Conservation (phyloP, 2,329 filamentous ascomycete genomes). For the Endoconidiophora polonica region DNA sequence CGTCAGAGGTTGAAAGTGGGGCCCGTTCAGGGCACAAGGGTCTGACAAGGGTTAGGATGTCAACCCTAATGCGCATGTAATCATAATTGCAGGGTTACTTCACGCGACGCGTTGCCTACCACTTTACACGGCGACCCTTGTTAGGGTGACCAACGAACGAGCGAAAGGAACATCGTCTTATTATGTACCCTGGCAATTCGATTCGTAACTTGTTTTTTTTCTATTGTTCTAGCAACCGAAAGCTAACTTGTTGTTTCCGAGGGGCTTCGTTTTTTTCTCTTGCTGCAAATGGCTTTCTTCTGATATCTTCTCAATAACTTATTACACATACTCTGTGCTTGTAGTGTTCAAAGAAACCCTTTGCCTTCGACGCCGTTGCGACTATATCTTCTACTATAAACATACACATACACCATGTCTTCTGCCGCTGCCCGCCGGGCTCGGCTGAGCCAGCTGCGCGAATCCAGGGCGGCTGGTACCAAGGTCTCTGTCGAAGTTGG, state of each 20-base stretch:
- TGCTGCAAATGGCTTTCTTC: no score
- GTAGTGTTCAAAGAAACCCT: not conserved
- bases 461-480: conserved; percentile 75
- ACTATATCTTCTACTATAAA: no score
- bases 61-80: not conserved
- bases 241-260: no score
- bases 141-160: not conserved
- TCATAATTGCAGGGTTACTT: no score
- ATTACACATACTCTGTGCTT: not conserved
- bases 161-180: not conserved
- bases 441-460: conserved; percentile 62
- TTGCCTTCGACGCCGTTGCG: not conserved
- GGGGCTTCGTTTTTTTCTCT: not conserved
- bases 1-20: conserved; percentile 8
- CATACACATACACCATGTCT: conserved; percentile 21
- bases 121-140: conserved; percentile 9
- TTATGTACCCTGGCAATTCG: not conserved
- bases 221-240: not conserved
- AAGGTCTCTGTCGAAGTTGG: conserved; percentile 78
- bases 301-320: no score
- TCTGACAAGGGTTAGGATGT: not conserved
- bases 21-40: not conserved
- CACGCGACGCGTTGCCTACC: conserved; percentile 1
- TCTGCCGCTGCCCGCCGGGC: conserved; percentile 26
- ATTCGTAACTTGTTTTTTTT: not conserved